Conservation (phyloP, 805 yeast species). For the Pichia scutulata region DNA sequence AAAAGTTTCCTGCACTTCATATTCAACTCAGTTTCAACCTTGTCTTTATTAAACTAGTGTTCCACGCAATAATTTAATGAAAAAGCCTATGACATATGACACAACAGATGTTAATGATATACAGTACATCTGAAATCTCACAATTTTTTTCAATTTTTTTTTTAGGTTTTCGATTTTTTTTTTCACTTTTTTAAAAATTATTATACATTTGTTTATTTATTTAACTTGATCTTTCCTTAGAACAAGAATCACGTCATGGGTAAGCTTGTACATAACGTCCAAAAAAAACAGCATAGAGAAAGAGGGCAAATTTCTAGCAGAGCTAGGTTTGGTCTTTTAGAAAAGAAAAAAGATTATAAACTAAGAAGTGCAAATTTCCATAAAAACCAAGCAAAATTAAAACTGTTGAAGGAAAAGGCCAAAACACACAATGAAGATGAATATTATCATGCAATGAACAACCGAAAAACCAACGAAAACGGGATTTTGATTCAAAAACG, state of each 20-base stretch:
- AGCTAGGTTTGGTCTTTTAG: slow-evolving; percentile 72
- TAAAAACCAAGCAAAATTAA: slow-evolving; percentile 54
- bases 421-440: slow-evolving; percentile 83
- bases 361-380: slow-evolving; percentile 51
- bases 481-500: slow-evolving; percentile 67
- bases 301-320: slow-evolving; percentile 80
- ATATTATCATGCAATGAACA: slow-evolving; percentile 89
- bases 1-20: no score
- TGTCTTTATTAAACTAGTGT: no score
- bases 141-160: no score
- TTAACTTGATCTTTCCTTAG: no score
- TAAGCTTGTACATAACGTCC: slow-evolving; percentile 79
- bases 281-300: slow-evolving; percentile 94
- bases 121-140: no score
- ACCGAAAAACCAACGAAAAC: slow-evolving; percentile 52
- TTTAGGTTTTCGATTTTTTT: no score
- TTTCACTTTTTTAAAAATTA: no score
- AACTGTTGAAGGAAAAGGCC: slow-evolving; percentile 67
- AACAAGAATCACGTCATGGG: slow-evolving; percentile 36
- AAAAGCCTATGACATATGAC: no score
- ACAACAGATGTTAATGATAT: no score
- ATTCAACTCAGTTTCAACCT: no score
- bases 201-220: no score
- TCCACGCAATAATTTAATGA: no score
- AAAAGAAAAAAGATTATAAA: slow-evolving; percentile 82